Base-by-base conservation (phyloP, 768 basidiomycete species). In the Termitomyces bulborhizus region DNA sequence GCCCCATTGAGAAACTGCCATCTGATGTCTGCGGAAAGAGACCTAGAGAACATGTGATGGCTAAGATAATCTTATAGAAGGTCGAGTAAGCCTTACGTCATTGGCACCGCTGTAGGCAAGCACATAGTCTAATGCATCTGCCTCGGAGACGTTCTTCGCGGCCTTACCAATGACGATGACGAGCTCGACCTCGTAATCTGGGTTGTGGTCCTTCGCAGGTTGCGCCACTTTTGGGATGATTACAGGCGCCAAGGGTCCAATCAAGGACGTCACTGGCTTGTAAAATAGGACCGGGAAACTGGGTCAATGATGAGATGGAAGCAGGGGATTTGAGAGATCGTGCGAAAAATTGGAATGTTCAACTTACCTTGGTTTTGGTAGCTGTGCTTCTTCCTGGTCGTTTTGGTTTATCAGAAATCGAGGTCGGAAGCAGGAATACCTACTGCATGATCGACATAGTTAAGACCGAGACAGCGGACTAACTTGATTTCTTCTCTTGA, bases 381-480 rank as follows among this genome's bases (percentile, higher is more conserved):
- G 68, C 31, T 83, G 84, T 0, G 83, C 75, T 69, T 91, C 89
- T 1, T 79, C 82, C 62, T 63, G 31, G 15, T 11, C 6, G 24
- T 6, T 3, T 3, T 29, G 15, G 34, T 32, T 40, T 37, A 4
- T 34, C 15, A 56, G 4, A 27, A 48, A 9, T 15, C 12, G 16
- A 29, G 6, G 46, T 27, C 9, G 31, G 36, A 50, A 9, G 18
- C 13, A 40, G 32, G 39, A 61, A 21, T 46, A 56, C 79, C 57
- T 62, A 75, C 90, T 6, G 90, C 90, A 71, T 92, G 89, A 62
- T 91, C 89, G n/a, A 79, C 78, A 65, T 93, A 93, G 66, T 93
- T 93, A 46, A 93, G 70, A 0, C 90, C 90, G 12, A 93, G 70
- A 69, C 88, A 90, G 11, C 90, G 79, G 27, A 89, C 87, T 3